Conservation (phyloP, 164 flowering plant genomes). For the Houttuynia cordata region DNA sequence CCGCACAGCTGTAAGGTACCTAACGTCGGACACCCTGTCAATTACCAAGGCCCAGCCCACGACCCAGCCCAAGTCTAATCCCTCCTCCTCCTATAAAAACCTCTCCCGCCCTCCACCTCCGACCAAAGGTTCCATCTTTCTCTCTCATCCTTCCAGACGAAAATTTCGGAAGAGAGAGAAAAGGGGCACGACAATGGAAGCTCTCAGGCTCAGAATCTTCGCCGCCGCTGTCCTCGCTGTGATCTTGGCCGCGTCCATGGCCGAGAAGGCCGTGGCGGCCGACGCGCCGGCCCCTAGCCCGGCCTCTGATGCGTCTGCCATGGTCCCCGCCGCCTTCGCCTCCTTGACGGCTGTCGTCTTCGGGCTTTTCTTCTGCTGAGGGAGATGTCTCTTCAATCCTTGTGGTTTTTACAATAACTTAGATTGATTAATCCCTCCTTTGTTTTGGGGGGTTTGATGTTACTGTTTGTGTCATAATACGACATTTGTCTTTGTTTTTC, state of each 20-base stretch:
- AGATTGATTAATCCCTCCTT: too few species aligned
- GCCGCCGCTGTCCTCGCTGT: constrained; percentile 8
- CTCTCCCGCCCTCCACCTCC: not conserved
- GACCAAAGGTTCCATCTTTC: not conserved
- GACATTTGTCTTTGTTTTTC: too few species aligned
- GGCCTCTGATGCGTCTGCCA: not conserved
- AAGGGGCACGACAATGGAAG: constrained; percentile 19
- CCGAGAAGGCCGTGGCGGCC: constrained; percentile 15
- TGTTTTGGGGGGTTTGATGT: not conserved
- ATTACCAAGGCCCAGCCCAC: not conserved
- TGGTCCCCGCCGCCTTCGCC: constrained; percentile 1
- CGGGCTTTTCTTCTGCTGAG: constrained; percentile 8
- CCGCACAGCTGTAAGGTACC: not conserved
- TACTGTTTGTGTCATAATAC: not conserved
- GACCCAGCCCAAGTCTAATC: not conserved
- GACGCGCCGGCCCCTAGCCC: constrained; percentile 21
- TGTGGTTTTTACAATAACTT: not conserved
- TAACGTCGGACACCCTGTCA: not conserved
- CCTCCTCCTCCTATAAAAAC: not conserved
- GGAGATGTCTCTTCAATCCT: not conserved
- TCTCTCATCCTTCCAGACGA: not conserved
- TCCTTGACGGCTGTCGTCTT: constrained; percentile 2
- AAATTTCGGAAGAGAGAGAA: not conserved
- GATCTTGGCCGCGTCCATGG: constrained; percentile 23
- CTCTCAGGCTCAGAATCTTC: constrained; percentile 20